These are phyloP conservation scores for Flagelloscypha sp. DNA, from an alignment of 768 basidiomycete species.

Conservation along the genomic window DNA sequence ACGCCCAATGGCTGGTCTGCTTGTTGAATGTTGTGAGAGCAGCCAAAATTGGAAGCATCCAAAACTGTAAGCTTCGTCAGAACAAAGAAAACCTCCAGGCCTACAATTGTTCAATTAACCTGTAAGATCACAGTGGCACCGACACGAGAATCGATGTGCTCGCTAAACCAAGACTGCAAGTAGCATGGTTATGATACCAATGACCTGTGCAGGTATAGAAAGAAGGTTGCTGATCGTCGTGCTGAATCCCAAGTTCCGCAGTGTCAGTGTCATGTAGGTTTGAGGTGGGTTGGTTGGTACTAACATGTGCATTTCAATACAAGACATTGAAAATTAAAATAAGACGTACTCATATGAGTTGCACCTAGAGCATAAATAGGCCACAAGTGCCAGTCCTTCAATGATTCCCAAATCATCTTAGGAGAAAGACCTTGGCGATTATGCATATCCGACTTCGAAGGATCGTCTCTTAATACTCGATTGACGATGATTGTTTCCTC, in stretches of 20 bases:
- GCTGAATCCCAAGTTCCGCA: conserved; percentile 54
- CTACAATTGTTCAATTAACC: too few relatives aligned
- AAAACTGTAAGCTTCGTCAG: too few relatives aligned
- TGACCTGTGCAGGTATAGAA: conserved; percentile 47
- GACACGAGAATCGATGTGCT: conserved; percentile 49
- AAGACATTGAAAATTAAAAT: neutral
- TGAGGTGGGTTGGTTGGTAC: conserved; percentile 55
- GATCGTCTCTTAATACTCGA: conserved; percentile 56
- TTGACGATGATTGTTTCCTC: conserved; percentile 63
- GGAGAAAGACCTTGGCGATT: conserved; percentile 55
- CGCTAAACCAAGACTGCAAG: conserved; percentile 44
- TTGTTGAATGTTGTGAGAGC: conserved; percentile 43
- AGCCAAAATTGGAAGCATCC: conserved; percentile 52
- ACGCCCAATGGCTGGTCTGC: conserved; percentile 46
- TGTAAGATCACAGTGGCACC: conserved; percentile 44
- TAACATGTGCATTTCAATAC: conserved; percentile 11
- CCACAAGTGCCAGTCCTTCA: conserved; percentile 59
- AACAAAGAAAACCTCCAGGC: too few relatives aligned
- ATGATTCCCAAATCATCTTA: conserved; percentile 39
- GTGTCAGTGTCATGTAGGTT: conserved; percentile 54
- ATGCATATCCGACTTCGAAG: conserved; percentile 61
- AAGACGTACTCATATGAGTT: conserved; percentile 39
- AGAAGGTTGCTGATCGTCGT: conserved; percentile 58
- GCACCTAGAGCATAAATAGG: conserved; percentile 54
- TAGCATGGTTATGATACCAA: conserved; percentile 40